A percentile compares a stretch with the other conserved stretches of the same genome.
These are phyloP conservation scores for Neopestalotiopsis sp. DNA, from an alignment of 2,329 filamentous ascomycete genomes.

Conservation along the genomic window DNA sequence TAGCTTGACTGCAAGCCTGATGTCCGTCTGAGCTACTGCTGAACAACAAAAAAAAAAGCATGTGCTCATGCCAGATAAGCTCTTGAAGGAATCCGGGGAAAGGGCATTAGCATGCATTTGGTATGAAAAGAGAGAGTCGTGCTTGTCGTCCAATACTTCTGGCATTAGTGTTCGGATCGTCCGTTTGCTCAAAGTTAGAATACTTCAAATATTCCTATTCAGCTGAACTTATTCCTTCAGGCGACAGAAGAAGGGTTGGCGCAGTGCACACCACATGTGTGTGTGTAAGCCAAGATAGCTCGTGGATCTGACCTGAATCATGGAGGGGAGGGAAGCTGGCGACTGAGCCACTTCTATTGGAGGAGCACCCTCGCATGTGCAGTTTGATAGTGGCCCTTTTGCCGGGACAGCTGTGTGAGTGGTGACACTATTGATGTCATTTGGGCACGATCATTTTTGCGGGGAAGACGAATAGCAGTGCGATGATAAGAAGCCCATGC, in stretches of 20 bases:
- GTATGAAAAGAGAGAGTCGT: background rate
- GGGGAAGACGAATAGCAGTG: constrained; percentile 15
- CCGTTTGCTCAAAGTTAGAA: no score
- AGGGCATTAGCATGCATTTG: constrained; percentile 2
- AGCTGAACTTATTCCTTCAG: background rate
- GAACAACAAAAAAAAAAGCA: background rate
- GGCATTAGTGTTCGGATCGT: no score
- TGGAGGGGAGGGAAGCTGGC: background rate
- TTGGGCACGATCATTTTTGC: constrained; percentile 8
- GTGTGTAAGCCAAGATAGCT: background rate
- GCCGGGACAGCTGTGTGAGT: background rate
- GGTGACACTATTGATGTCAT: constrained; percentile 15
- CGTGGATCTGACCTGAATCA: background rate
- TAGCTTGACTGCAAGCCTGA: background rate
- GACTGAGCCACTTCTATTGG: background rate
- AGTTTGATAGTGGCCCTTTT: no score
- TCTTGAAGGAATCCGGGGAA: background rate
- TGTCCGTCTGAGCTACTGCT: background rate
- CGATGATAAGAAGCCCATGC: constrained; percentile 11
- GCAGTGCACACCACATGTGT: background rate
- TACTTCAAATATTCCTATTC: background rate
- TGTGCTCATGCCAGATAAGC: background rate
- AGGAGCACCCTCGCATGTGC: background rate
- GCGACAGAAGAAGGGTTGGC: no score
- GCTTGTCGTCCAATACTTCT: no score